A percentile compares a stretch with the other conserved stretches of the same genome.
phyloP scores from a whole-genome alignment of 495 filamentous ascomycete genomes.

The Amphirosellinia nigrospora region DNA sequence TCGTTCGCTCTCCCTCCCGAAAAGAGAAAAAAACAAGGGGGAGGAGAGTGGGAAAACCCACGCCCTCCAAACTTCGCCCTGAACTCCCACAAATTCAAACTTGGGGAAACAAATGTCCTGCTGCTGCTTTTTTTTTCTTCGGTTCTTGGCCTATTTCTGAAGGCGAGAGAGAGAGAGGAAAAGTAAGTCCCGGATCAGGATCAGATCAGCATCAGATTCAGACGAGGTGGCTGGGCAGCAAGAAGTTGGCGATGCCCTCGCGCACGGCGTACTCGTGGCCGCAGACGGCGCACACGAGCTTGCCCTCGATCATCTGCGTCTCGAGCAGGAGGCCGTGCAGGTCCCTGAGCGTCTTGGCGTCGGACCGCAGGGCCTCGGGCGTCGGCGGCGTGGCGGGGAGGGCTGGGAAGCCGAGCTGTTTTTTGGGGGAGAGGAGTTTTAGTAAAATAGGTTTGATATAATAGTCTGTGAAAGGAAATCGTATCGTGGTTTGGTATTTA shows the following conservation, averaged over 20 bases:
- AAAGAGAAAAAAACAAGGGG: too few relatives aligned
- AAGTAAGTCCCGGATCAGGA: not conserved
- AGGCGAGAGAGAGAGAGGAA: too few relatives aligned
- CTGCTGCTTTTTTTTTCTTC: too few relatives aligned
- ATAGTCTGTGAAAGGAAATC: too few relatives aligned
- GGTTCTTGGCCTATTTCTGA: too few relatives aligned
- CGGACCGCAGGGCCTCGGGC: constrained; percentile 61
- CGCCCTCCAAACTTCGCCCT: not conserved
- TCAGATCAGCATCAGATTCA: too few relatives aligned
- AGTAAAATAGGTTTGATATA: too few relatives aligned
- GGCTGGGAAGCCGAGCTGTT: constrained; percentile 81
- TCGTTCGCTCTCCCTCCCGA: too few relatives aligned
- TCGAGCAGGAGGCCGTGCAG: constrained; percentile 85
- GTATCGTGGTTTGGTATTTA: too few relatives aligned
- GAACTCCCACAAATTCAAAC: not conserved
- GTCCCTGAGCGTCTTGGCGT: constrained; percentile 73
- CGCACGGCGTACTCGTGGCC: constrained; percentile 91
- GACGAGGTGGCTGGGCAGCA: constrained; percentile 90
- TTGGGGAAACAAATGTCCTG: too few relatives aligned
- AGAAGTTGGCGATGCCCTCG: constrained; percentile 95
- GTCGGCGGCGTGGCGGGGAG: constrained; percentile 69
- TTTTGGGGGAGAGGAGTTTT: not conserved
- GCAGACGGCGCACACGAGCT: constrained; percentile 88
- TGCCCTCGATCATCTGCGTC: constrained; percentile 86
- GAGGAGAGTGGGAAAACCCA: not conserved